Evolutionary conservation across 305 asterid species (phyloP).

Genomic region (Fraxinus albicans): DNA sequence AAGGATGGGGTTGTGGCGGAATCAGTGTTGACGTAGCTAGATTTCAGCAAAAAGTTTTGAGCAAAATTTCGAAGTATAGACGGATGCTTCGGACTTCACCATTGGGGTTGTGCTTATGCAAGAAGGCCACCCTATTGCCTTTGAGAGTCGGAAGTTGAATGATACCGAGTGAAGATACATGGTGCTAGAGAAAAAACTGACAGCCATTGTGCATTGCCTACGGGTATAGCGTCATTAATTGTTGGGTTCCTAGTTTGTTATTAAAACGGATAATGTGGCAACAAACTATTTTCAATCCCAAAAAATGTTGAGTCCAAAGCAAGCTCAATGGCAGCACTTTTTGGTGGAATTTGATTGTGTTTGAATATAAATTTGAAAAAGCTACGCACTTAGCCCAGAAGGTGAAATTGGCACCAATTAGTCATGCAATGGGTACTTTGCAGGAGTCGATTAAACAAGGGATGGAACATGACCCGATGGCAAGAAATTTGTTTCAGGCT

Average conservation of each 20-base stretch:
- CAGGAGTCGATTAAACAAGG: neutral
- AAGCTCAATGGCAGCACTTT: no score
- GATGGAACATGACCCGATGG: neutral
- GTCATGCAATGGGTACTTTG: neutral
- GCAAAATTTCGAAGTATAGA: neutral
- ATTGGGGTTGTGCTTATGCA: neutral
- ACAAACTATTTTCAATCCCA: no score
- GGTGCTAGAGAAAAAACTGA: neutral
- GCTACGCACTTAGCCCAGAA: neutral
- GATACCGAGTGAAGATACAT: neutral
- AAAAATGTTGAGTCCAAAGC: no score
- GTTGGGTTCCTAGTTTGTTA: no score
- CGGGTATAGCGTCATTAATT: no score
- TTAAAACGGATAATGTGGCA: no score
- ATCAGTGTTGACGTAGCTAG: neutral
- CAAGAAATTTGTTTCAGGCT: neutral
- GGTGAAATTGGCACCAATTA: neutral
- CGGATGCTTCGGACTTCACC: neutral
- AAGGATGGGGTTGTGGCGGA: neutral
- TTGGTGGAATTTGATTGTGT: no score
- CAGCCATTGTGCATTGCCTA: no score
- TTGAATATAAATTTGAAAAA: neutral
- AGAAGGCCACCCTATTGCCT: neutral
- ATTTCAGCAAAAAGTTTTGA: neutral
- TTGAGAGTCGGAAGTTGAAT: neutral